Evolutionary conservation across 2,329 filamentous ascomycete genomes (phyloP), one percentile per base, ranked within the genome.

Genomic region (Lachnellula suecica): DNA sequence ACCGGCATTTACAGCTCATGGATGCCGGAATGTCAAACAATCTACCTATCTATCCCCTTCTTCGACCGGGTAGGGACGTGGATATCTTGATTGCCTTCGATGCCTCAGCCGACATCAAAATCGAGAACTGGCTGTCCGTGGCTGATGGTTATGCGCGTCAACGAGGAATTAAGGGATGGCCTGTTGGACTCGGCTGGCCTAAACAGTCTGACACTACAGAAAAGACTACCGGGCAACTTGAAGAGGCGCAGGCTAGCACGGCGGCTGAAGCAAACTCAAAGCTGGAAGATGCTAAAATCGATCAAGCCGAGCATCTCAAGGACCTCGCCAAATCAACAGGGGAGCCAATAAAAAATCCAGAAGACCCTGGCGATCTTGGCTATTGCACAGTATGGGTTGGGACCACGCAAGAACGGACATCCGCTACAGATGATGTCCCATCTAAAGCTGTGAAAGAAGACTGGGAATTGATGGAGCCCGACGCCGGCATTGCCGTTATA

Each of bases 11-110:
- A 17, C 86, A 89, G 59, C 79, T 93, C 15, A 97, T 97, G 92
- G 94, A 99, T 69, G 92, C 94, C 2, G 94, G 94, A 46, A 99
- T 99, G 94, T 95, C 89, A 59, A 97, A 99, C 68, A 99, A 99
- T 66, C 77, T 99, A 8, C 94, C 94, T 2, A 92, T 97, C 38
- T 99, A 99, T 68, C 94, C 94, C 0, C 79, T 97, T 3, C 83
- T 99, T 17, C 85, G 94, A 10, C 91, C 91, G 0, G 93, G 92
- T 2, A 82, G 94, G 31, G 82, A 96, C 51, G 87, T 99, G 5
- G 94, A 99, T 63, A 80, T 99, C 40, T 76, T 97, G 42, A 82
- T 99, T 42, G 90, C 92, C 3, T 99, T 99, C 68, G 94, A 99
- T 68, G 91, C 91, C 3, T 96, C 90, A 1, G 92, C 66, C 19